These are phyloP conservation scores for Pascua guehoae DNA, from an alignment of 1,284 basidiomycete genomes.

Conservation along the genomic window DNA sequence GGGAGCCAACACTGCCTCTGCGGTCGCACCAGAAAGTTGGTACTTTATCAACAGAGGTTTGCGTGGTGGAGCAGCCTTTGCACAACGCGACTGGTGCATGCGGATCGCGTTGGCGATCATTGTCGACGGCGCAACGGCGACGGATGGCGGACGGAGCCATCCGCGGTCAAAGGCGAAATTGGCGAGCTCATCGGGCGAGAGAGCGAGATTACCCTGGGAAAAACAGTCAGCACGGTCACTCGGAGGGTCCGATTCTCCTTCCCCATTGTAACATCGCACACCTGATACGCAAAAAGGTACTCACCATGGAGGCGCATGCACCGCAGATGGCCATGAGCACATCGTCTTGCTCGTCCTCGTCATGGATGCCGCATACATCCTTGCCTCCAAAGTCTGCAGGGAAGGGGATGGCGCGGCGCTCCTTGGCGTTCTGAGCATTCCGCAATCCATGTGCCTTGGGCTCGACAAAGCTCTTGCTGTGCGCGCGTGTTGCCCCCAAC, in stretches of 20 bases:
- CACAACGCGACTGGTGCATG: constrained; percentile 39
- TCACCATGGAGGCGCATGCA: constrained; percentile 37
- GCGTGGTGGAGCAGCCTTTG: constrained; percentile 24
- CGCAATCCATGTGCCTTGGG: constrained; percentile 39
- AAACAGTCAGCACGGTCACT: constrained; percentile 7
- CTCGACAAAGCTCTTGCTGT: constrained; percentile 20
- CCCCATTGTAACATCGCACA: background rate
- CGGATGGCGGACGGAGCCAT: constrained; percentile 45
- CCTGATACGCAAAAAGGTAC: constrained; percentile 11
- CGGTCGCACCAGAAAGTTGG: constrained; percentile 41
- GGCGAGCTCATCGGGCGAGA: constrained; percentile 43
- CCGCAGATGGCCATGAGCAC: constrained; percentile 45
- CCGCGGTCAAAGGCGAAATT: constrained; percentile 36
- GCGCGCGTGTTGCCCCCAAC: background rate
- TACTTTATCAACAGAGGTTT: constrained; percentile 39
- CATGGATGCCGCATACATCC: constrained; percentile 34
- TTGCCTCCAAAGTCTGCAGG: constrained; percentile 37
- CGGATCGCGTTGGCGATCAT: constrained; percentile 44
- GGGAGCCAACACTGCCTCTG: constrained; percentile 38
- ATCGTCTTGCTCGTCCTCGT: constrained; percentile 44
- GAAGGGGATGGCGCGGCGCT: constrained; percentile 38
- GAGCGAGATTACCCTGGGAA: constrained; percentile 42
- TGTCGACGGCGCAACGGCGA: constrained; percentile 36
- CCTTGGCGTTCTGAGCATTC: constrained; percentile 30
- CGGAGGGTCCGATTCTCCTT: background rate